These are phyloP conservation scores for Niebla homalea DNA, from an alignment of 495 filamentous ascomycete genomes.

Conservation along the genomic window DNA sequence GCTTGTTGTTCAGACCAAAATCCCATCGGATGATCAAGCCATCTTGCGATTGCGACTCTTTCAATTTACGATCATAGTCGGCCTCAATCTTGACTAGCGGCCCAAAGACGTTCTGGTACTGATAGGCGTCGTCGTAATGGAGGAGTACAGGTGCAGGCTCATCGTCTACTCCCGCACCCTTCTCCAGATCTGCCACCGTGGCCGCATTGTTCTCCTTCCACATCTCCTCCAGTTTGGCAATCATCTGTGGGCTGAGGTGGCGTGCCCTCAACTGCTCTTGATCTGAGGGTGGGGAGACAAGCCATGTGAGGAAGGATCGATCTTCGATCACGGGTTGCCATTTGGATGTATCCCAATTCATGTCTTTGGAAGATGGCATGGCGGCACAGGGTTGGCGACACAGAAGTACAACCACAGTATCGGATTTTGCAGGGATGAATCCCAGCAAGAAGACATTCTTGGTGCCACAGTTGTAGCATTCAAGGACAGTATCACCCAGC, in stretches of 20 bases:
- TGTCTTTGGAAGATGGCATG: slow-evolving; percentile 93
- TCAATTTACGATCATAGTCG: slow-evolving; percentile 98
- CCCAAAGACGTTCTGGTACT: slow-evolving; percentile 98
- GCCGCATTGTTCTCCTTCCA: slow-evolving; percentile 94
- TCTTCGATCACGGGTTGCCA: slow-evolving; percentile 98
- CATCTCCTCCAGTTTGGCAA: slow-evolving; percentile 94
- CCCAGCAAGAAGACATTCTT: slow-evolving; percentile 99
- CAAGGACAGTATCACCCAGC: slow-evolving; percentile 92
- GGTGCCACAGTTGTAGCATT: slow-evolving; percentile 98
- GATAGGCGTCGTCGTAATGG: slow-evolving; percentile 94
- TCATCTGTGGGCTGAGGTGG: slow-evolving; percentile 88
- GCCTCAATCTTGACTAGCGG: slow-evolving; percentile 98
- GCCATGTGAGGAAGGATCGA: slow-evolving; percentile 87
- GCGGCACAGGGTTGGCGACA: slow-evolving; percentile 95
- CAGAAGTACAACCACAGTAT: slow-evolving; percentile 92
- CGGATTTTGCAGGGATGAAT: slow-evolving; percentile 98
- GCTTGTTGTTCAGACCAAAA: slow-evolving; percentile 93
- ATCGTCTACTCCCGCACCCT: slow-evolving; percentile 84
- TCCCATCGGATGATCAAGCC: slow-evolving; percentile 90
- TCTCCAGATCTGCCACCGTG: slow-evolving; percentile 85
- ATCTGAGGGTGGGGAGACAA: slow-evolving; percentile 79
- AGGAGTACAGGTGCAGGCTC: slow-evolving; percentile 87
- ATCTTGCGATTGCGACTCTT: slow-evolving; percentile 96
- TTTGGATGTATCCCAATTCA: slow-evolving; percentile 98
- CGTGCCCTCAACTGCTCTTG: slow-evolving; percentile 91